Base-by-base conservation (phyloP, 2,329 filamentous ascomycete species). In the Trichoderma koningiopsis region DNA sequence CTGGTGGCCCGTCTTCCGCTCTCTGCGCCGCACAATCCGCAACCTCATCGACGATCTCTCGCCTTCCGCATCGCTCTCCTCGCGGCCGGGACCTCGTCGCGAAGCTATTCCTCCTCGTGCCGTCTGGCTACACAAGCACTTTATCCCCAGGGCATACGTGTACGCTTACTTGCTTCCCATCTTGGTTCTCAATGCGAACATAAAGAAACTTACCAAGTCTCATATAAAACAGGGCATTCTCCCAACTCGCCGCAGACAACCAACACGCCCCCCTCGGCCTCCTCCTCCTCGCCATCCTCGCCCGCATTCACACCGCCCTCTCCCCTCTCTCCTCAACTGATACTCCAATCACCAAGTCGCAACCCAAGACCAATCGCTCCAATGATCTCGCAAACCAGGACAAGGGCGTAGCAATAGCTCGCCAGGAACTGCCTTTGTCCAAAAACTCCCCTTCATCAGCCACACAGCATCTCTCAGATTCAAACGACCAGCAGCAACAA, bases 1-100 rank as follows among this genome's bases (percentile, higher is more conserved):
- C 76, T 99, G 95, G 95, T 98, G 92, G 88, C 77, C 81, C 19
- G 87, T 89, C 74, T 88, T 97, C 71, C 86, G 86, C 65, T 85
- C 91, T 72, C 85, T 97, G 72, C 89, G 92, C 43, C 91, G 92
- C 58, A 85, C 89, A 68, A 78, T 91, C 10, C 80, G 81, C 10
- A 85, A 85, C 67, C 81, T 97, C 1, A 70, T 73, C 19, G 78
- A 78, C 29, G 76, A 72, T 16, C 59, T 70, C 14, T 14, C 58
- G 10, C 27, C 61, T 13, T n/a, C 43, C 13, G 19, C 56, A 3
- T 63, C 53, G 29, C 29, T 43, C 40, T 37, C 67, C 10, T 29
- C 57, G n/a, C 59, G 59, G 4, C 59, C 43, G 1, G 5, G 6
- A 31, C 35, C 33, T 31, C 57, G 55, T 0, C 58, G 58, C 2